Evolutionary conservation across 305 asterid genomes (phyloP).

Genomic region (Stenogyne calaminthoides): DNA sequence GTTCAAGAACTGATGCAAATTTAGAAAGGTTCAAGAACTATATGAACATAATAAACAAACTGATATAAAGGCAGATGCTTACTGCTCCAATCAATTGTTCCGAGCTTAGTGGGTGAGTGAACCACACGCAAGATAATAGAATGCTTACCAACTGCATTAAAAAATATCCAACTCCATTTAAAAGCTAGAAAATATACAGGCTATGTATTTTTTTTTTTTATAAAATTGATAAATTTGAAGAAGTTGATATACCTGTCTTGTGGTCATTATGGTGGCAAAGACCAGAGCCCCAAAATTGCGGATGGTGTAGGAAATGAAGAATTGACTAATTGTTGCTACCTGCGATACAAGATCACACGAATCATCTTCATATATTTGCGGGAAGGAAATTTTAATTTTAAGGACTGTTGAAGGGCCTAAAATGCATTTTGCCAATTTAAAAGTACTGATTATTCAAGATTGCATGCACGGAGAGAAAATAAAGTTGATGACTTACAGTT

Average conservation of each 20-base stretch:
- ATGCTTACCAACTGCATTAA: constrained; percentile 80
- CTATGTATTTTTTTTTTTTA: not conserved
- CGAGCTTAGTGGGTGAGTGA: constrained; percentile 85
- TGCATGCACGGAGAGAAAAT: not conserved
- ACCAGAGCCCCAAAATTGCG: constrained; percentile 95
- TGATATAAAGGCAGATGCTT: constrained; percentile 43
- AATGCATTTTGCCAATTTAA: not conserved
- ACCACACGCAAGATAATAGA: constrained; percentile 89
- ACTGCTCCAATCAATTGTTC: constrained; percentile 91
- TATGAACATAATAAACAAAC: not conserved
- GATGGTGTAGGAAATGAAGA: constrained; percentile 94
- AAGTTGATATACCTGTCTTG: constrained; percentile 78
- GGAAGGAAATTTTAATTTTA: not conserved
- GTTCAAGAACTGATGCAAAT: too few relatives aligned
- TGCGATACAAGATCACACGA: constrained; percentile 37
- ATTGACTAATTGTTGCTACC: constrained; percentile 96
- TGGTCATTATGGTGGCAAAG: constrained; percentile 96
- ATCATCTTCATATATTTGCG: constrained; percentile 18
- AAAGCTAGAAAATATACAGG: constrained; percentile 4
- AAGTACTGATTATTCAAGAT: not conserved
- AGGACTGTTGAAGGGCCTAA: not conserved
- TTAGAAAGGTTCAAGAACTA: not conserved
- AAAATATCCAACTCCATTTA: constrained; percentile 16
- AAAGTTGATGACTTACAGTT: constrained; percentile 60
- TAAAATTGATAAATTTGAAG: not conserved